phyloP scores from a whole-genome alignment of 805 yeast species.

The Candida arabinofermentans region DNA sequence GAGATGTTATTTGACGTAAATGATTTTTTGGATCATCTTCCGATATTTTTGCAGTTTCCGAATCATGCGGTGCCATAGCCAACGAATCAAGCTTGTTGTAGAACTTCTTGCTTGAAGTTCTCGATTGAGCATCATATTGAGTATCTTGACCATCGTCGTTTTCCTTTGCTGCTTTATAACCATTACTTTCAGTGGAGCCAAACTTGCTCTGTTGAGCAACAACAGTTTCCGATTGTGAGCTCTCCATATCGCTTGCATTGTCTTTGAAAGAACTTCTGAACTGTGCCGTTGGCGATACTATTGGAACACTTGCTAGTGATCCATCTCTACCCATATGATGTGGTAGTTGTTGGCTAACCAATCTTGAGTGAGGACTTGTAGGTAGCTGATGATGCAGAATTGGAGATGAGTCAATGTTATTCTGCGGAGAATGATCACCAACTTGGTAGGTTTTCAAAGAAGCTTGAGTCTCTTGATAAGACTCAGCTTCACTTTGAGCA shows the following conservation, averaged over 20 bases:
- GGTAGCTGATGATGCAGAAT: background rate
- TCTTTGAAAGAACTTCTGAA: conserved; percentile 9
- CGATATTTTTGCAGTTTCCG: conserved; percentile 2
- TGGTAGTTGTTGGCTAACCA: background rate
- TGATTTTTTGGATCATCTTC: conserved; percentile 15
- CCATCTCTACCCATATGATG: conserved; percentile 6
- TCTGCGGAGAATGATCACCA: conserved; percentile 1
- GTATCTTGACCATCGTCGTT: background rate
- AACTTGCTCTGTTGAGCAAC: conserved; percentile 10
- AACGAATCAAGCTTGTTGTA: conserved; percentile 6
- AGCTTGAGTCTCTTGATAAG: background rate
- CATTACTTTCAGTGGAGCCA: conserved; percentile 13
- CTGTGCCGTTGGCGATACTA: conserved; percentile 14
- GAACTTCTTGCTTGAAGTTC: conserved; percentile 6
- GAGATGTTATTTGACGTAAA: conserved; percentile 58
- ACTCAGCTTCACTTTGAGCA: background rate
- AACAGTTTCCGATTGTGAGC: conserved; percentile 20
- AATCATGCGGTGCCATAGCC: background rate
- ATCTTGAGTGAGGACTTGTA: background rate
- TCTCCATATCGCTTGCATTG: conserved; percentile 14
- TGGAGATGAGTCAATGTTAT: background rate
- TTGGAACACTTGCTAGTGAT: conserved; percentile 5
- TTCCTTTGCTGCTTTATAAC: background rate
- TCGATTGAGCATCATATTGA: conserved; percentile 7
- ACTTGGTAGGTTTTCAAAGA: background rate